Evolutionary conservation across 106 monocot genomes (phyloP).

Genomic region (Acorus gramineus): DNA sequence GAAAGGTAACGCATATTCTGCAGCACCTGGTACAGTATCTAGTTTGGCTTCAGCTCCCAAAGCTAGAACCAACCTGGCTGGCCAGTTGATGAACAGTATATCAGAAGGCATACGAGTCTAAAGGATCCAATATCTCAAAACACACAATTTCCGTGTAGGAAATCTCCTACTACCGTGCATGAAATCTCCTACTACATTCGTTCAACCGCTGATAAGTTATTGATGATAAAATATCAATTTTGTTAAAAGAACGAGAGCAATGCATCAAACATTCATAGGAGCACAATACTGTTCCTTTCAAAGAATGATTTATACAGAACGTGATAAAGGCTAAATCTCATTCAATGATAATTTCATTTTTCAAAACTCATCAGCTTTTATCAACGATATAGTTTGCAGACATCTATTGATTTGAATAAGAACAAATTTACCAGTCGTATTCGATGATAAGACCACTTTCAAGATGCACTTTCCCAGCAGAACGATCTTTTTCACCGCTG

Average conservation of each 20-base stretch:
- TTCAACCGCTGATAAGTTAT: too few species aligned
- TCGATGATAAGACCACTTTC: constrained; percentile 79
- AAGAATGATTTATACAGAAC: too few species aligned
- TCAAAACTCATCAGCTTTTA: too few species aligned
- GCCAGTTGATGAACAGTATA: constrained; percentile 26
- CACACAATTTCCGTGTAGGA: too few species aligned
- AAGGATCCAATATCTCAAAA: too few species aligned
- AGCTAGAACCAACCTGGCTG: constrained; percentile 98
- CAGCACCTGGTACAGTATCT: constrained; percentile 82
- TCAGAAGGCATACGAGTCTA: constrained; percentile 2
- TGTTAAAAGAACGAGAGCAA: background rate
- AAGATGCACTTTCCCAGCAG: constrained; percentile 72
- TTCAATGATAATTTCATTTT: too few species aligned
- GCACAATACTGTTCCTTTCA: too few species aligned
- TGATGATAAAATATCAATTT: too few species aligned
- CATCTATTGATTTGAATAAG: background rate
- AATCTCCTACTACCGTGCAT: too few species aligned
- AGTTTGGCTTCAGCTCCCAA: constrained; percentile 91
- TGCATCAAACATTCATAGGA: background rate
- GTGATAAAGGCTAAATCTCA: too few species aligned
- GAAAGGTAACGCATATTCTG: constrained; percentile 80
- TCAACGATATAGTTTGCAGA: background rate
- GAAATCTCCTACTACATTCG: too few species aligned
- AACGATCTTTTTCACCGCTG: constrained; percentile 11
- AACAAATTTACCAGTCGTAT: constrained; percentile 78